phyloP scores from a whole-genome alignment of 2,329 filamentous ascomycete species.

The Aspergillus phoenicis region DNA sequence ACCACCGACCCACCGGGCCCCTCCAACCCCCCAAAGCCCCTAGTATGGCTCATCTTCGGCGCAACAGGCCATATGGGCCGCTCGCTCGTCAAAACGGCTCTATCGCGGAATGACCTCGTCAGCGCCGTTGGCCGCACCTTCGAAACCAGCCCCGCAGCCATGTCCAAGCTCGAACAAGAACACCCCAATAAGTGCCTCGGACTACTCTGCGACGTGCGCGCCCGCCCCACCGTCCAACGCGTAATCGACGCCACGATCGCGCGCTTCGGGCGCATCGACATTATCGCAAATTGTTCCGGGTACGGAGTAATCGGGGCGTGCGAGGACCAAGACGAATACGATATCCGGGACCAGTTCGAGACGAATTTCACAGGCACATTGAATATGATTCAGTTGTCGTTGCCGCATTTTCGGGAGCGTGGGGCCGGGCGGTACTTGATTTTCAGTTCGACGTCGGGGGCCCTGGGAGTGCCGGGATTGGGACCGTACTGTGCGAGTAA shows the following conservation, averaged over 20 bases:
- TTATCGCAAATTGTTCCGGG: slow-evolving; percentile 90
- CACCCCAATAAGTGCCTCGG: slow-evolving; percentile 62
- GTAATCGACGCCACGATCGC: slow-evolving; percentile 71
- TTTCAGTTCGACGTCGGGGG: slow-evolving; percentile 89
- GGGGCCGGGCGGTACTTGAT: slow-evolving; percentile 82
- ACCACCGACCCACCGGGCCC: slow-evolving; percentile 83
- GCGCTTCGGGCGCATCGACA: slow-evolving; percentile 79
- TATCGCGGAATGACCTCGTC: slow-evolving; percentile 80
- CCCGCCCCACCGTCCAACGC: slow-evolving; percentile 72
- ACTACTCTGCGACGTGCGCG: slow-evolving; percentile 86
- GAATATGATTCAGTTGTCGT: slow-evolving; percentile 84
- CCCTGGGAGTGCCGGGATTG: slow-evolving; percentile 88
- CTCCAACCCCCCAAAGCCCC: slow-evolving; percentile 68
- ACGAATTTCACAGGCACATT: slow-evolving; percentile 96
- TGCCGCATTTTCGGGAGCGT: slow-evolving; percentile 83
- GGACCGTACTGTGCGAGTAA: slow-evolving; percentile 97
- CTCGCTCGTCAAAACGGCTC: slow-evolving; percentile 79
- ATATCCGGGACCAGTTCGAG: slow-evolving; percentile 93
- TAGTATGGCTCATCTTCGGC: slow-evolving; percentile 93
- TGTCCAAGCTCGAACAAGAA: slow-evolving; percentile 70
- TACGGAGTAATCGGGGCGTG: slow-evolving; percentile 95
- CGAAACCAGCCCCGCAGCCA: slow-evolving; percentile 72
- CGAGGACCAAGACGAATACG: slow-evolving; percentile 94
- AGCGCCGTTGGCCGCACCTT: slow-evolving; percentile 81
- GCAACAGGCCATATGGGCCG: slow-evolving; percentile 97